These are phyloP conservation scores for Leishmania amazonensis DNA, from an alignment of 208 protist species.

Conservation along the genomic window DNA sequence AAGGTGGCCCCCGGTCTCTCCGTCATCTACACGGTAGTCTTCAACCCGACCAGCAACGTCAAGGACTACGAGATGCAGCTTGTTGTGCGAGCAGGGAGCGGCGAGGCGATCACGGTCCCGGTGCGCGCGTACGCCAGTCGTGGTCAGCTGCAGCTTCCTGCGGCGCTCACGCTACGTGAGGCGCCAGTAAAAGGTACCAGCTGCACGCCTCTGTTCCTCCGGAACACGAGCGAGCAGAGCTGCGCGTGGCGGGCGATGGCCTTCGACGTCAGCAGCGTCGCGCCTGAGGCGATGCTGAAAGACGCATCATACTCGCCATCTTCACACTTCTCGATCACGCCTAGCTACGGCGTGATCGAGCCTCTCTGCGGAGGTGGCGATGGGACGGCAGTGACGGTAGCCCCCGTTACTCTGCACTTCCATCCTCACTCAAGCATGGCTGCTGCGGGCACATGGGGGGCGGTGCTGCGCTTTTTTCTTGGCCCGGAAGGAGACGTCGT, in stretches of 20 bases:
- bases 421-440: conserved; percentile 12
- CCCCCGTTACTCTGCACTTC: conserved; percentile 37
- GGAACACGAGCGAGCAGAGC: conserved; percentile 69
- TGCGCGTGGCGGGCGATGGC: conserved; percentile 72
- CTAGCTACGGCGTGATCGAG: conserved; percentile 49
- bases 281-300: not conserved
- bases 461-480: conserved; percentile 77
- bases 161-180: conserved; percentile 53
- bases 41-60: conserved; percentile 69
- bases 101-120: conserved; percentile 84
- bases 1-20: conserved; percentile 92
- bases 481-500: conserved; percentile 81
- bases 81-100: conserved; percentile 80
- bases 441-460: conserved; percentile 20
- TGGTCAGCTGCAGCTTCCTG: conserved; percentile 87
- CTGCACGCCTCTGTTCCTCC: conserved; percentile 85
- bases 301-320: conserved; percentile 51
- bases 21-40: conserved; percentile 83
- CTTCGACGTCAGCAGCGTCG: conserved; percentile 17
- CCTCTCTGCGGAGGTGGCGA: conserved; percentile 53
- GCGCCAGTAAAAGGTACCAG: conserved; percentile 76
- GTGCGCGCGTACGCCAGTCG: conserved; percentile 83
- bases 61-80: conserved; percentile 89
- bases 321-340: conserved; percentile 66
- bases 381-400: conserved; percentile 33